Conservation (phyloP, 805 yeast genomes). For the Ogataea pilisensis region DNA sequence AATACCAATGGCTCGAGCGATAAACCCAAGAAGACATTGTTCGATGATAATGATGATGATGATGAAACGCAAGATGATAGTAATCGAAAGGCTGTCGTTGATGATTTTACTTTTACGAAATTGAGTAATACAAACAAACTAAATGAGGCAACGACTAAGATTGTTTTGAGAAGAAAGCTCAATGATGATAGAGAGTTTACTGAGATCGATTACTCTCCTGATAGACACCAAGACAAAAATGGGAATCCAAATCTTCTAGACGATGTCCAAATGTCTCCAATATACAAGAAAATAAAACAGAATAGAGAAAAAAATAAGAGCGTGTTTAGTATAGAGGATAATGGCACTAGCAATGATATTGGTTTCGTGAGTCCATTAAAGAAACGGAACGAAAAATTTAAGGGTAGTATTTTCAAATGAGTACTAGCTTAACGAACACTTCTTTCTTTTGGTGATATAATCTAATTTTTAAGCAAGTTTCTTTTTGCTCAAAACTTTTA, state of each 20-base stretch:
- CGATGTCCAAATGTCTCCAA: constrained; percentile 13
- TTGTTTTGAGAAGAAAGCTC: constrained; percentile 8
- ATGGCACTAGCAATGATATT: neutral
- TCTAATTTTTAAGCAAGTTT: no score
- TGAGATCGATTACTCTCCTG: constrained; percentile 8
- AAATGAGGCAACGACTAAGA: constrained; percentile 1
- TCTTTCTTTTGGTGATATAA: no score
- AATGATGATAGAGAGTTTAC: constrained; percentile 3
- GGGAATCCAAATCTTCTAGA: constrained; percentile 1
- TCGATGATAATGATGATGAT: constrained; percentile 11
- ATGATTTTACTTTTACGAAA: constrained; percentile 1
- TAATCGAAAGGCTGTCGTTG: neutral
- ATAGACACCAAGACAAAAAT: constrained; percentile 7
- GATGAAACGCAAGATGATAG: constrained; percentile 6
- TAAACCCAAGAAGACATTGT: constrained; percentile 2
- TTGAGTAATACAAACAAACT: neutral
- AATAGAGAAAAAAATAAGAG: constrained; percentile 7
- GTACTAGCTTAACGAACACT: neutral
- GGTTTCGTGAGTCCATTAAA: constrained; percentile 22
- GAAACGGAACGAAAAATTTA: constrained; percentile 16
- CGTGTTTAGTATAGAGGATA: neutral
- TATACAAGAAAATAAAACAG: constrained; percentile 16
- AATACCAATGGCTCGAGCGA: neutral
- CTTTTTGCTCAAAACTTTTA: no score
- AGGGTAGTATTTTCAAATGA: constrained; percentile 17